Base-by-base conservation (phyloP, 345 rosid genomes). In the Trapa incisa region DNA sequence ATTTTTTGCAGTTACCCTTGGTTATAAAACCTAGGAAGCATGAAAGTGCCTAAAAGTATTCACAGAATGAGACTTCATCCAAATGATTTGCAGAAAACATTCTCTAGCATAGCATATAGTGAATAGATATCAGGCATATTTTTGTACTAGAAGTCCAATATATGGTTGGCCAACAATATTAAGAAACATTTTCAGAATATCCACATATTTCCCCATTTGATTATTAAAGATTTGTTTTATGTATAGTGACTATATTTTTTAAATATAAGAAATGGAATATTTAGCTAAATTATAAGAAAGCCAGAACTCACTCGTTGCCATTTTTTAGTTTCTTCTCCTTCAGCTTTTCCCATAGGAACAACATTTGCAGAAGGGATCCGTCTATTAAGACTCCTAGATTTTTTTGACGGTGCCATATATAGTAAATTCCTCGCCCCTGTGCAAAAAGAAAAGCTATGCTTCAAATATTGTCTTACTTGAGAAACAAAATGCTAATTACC, bases 311-410 rank as follows among this genome's bases (percentile, higher is more conserved):
- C 97, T 82, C 87, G 82, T 47, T 58, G 37, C 2, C 15, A 32
- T 32, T 58, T 58, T 58, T 32, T 74, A 83, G 72, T 81, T 84
- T 64, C 67, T 77, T 71, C 79, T 88, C 68, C 73, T 84, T 37
- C 82, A 74, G 81, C 85, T 72, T 85, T 89, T 42, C 74, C 83
- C 14, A 89, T 87, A 15, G 91, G 85, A 33, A 73, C 73, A 72
- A 89, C 98, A 77, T 78, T 52, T 43, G 64, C 41, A 73, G 39
- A 75, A 13, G 84, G 74, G 71, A 78, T 83, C 61, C 91, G 91
- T 75, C 84, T 89, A 75, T 83, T 86, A 65, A 82, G 82, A 75
- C 87, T 87, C 75, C 86, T 90, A 47, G 91, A 82, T 79, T 93
- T 89, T 74, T 83, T 86, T 4, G 84, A 36, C 10, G 98, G 97